A percentile compares a stretch with the other conserved stretches of the same genome.
phyloP scores from a whole-genome alignment of 148 eudicot species.

The Beta vulgaris region DNA sequence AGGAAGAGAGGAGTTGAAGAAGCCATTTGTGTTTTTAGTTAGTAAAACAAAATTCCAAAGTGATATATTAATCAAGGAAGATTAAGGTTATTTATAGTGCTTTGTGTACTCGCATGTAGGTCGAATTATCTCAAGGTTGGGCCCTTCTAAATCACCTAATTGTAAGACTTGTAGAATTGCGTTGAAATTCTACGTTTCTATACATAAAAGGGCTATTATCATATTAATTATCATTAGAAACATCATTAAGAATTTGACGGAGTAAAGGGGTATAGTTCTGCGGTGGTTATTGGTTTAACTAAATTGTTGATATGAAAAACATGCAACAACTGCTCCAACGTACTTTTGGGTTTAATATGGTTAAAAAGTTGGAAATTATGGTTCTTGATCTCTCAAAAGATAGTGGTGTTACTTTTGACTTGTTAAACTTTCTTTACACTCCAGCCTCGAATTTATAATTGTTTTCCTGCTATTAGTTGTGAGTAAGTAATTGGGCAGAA shows the following conservation, averaged over 20 bases:
- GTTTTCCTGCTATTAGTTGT: not conserved
- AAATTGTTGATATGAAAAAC: not conserved
- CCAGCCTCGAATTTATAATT: not conserved
- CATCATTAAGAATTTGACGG: not conserved
- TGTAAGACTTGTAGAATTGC: constrained; percentile 12
- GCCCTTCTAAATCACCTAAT: constrained; percentile 24
- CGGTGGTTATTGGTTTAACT: not conserved
- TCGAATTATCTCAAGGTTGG: constrained; percentile 9
- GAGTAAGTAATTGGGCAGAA: not conserved
- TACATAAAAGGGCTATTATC: not conserved
- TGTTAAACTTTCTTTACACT: not conserved
- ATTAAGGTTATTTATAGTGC: constrained; percentile 25
- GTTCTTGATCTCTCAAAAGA: not conserved
- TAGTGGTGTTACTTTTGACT: constrained; percentile 19
- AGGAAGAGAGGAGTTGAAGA: not conserved
- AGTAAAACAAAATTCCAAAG: too few relatives aligned
- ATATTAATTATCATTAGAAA: not conserved
- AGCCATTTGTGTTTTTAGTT: constrained; percentile 10
- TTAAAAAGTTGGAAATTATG: not conserved
- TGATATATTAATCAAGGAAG: too few relatives aligned
- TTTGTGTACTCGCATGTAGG: not conserved
- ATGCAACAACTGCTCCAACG: constrained; percentile 15
- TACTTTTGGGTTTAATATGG: not conserved
- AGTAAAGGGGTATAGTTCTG: not conserved
- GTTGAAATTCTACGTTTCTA: constrained; percentile 9